Evolutionary conservation across 164 flowering plant genomes (phyloP).

Genomic region (Houttuynia cordata): DNA sequence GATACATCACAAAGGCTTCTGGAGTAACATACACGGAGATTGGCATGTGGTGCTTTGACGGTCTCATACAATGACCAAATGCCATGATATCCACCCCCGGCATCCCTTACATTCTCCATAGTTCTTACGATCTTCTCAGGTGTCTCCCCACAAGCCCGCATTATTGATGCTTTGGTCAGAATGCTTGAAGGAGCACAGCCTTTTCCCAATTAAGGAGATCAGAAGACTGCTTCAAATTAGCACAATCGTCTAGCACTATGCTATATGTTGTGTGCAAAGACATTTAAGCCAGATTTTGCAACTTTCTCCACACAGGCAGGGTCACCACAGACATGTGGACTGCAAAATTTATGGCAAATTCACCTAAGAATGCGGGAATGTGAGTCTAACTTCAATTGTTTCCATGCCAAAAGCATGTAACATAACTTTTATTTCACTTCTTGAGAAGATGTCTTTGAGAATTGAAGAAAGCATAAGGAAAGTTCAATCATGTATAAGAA

Average conservation of each 20-base stretch:
- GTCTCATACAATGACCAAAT: conserved; percentile 95
- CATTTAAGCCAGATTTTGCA: conserved; percentile 81
- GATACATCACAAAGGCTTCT: conserved; percentile 86
- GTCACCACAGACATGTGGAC: conserved; percentile 92
- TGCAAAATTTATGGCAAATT: conserved; percentile 15
- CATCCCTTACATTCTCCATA: conserved; percentile 93
- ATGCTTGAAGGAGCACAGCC: conserved; percentile 76
- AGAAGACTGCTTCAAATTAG: conserved; percentile 84
- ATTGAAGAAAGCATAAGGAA: too few species aligned
- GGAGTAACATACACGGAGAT: conserved; percentile 89
- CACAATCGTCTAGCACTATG: conserved; percentile 78
- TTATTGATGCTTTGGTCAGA: conserved; percentile 88
- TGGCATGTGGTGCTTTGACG: conserved; percentile 99
- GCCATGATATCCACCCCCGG: conserved; percentile 97
- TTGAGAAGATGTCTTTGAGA: too few species aligned
- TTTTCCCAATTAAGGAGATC: conserved; percentile 80
- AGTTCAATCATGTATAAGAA: too few species aligned
- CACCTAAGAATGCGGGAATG: neutral
- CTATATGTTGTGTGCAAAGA: conserved; percentile 89
- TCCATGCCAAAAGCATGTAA: too few species aligned
- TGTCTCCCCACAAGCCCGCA: conserved; percentile 98
- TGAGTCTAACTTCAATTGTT: too few species aligned
- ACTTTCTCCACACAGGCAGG: conserved; percentile 70
- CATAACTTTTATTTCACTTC: too few species aligned
- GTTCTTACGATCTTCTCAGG: conserved; percentile 84